Conservation (phyloP, 345 rosid genomes). For the Aquilaria sinensis region DNA sequence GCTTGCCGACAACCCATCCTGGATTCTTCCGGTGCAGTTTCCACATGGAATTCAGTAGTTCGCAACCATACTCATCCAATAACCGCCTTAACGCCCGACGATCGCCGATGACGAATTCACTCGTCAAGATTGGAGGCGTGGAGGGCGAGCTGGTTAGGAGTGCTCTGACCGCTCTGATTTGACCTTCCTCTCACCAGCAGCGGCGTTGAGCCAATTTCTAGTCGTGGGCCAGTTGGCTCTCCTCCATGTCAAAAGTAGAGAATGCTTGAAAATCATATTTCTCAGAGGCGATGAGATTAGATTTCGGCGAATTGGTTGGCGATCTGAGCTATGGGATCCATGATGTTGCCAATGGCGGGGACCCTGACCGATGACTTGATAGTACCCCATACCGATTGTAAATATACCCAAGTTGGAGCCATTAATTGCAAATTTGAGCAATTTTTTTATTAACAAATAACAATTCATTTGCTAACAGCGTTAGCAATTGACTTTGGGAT, state of each 20-base stretch:
- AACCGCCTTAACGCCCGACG: no score
- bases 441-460: background rate
- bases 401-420: background rate
- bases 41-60: no score
- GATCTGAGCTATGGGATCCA: conserved; percentile 1
- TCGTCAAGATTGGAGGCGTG: conserved; percentile 37
- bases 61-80: no score
- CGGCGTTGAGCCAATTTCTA: conserved; percentile 47
- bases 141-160: conserved; percentile 32
- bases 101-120: conserved; percentile 68
- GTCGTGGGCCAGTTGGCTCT: conserved; percentile 68
- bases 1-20: conserved; percentile 68
- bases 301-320: no score
- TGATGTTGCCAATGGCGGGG: conserved; percentile 5
- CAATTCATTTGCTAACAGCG: background rate
- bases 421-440: background rate
- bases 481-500: no score
- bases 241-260: conserved; percentile 35
- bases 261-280: no score
- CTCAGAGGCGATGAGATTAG: no score
- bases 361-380: background rate
- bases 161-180: conserved; percentile 44
- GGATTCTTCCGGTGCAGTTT: no score
- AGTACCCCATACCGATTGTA: conserved; percentile 6
- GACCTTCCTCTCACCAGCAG: conserved; percentile 47